Base-by-base conservation (phyloP, 1,284 basidiomycete genomes). In the Hemileia vastatrix region DNA sequence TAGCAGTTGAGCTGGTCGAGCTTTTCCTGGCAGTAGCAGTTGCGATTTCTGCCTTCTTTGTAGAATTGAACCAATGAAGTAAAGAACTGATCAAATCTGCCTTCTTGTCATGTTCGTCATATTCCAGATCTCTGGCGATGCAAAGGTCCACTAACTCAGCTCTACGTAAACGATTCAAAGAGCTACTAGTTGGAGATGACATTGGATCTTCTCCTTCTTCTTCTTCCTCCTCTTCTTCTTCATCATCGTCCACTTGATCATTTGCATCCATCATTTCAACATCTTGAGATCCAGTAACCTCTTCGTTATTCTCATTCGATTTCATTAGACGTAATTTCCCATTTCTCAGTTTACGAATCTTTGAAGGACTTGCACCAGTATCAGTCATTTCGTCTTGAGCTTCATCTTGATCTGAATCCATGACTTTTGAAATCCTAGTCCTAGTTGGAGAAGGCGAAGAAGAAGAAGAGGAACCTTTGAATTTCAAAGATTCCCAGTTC, bases 271-370 rank as follows among this genome's bases (percentile, higher is more conserved):
- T 8, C 27, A 47, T 52, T 8, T 13, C 27, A 4, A 15, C 44
- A 18, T 8, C 18, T 2, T 32, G 9, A 8, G 31, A 18, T 31
- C 27, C 6, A 18, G 56, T n/a, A 6, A 27, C 11, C 49, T 23
- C 55, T 40, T 48, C 44, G 33, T 9, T 50, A n/a, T 57, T 24
- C 23, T 32, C 19, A 24, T 21, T 24, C 11, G 48, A 60, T 6
- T 8, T 21, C 47, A 36, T n/a, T 24, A 70, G 40, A 21, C 70
- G 66, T 6, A 71, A 55, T 57, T 71, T 71, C 15, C 70, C 70
- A 47, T 70, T 71, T 33, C 70, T 65, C 15, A 71, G 65, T 58
- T 67, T 69, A 53, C 70, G 67, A 40, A 71, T 69, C 54, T 71
- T 71, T 56, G 64, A 63, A 9, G 70, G 70, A 8, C 68, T 71